phyloP scores from a whole-genome alignment of 2,329 filamentous ascomycete genomes.

The Albifimbria verrucaria region DNA sequence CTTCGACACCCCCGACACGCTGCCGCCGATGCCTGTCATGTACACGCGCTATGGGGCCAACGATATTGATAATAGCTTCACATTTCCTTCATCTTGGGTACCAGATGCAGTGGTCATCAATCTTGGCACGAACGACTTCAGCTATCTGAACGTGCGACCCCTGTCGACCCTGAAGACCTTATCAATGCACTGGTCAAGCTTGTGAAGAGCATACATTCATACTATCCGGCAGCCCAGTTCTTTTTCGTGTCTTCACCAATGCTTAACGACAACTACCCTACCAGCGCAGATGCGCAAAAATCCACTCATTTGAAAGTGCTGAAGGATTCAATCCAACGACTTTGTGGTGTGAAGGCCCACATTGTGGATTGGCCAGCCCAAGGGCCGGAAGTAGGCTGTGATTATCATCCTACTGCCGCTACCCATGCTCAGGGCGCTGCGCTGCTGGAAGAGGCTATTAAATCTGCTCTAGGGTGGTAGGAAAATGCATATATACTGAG shows the following conservation, averaged over 20 bases:
- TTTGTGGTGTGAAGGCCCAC: slow-evolving; percentile 26
- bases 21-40: slow-evolving; percentile 34
- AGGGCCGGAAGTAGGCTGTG: slow-evolving; percentile 35
- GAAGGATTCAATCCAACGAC: slow-evolving; percentile 25
- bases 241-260: slow-evolving; percentile 39
- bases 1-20: slow-evolving; percentile 22
- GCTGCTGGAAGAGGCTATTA: slow-evolving; percentile 24
- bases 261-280: slow-evolving; percentile 35
- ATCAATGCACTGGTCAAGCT: slow-evolving; percentile 26
- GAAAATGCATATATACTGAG: too few species aligned
- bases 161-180: slow-evolving; percentile 22
- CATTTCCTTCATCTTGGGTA: slow-evolving; percentile 25
- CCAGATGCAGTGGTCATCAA: slow-evolving; percentile 38
- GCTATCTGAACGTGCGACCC: slow-evolving; percentile 27
- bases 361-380: slow-evolving; percentile 40
- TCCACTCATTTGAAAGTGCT: slow-evolving; percentile 31
- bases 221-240: slow-evolving; percentile 32
- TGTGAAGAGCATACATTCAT: slow-evolving; percentile 25
- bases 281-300: slow-evolving; percentile 31
- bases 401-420: slow-evolving; percentile 38
- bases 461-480: slow-evolving; percentile 11
- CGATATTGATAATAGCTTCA: slow-evolving; percentile 32
- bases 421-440: slow-evolving; percentile 29
- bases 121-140: slow-evolving; percentile 41
- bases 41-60: slow-evolving; percentile 41